Conservation (phyloP, 1,139 yeast genomes). For the Yarrowia galli region DNA sequence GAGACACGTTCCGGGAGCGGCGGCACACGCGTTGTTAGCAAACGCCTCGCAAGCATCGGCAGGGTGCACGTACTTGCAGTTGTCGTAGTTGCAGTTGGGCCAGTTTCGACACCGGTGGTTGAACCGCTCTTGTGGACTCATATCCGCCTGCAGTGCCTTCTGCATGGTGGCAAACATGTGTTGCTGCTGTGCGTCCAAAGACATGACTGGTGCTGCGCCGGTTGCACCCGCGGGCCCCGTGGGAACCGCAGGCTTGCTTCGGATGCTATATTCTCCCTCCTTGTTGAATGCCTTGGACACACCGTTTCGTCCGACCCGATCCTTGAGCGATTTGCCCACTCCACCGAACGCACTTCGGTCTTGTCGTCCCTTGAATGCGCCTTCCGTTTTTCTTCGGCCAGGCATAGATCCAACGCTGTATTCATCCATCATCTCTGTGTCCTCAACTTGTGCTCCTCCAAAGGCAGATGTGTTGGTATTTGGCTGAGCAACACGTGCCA, state of each 20-base stretch:
- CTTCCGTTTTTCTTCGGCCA: slow-evolving; percentile 9
- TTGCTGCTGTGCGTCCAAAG: not conserved
- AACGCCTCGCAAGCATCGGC: slow-evolving; percentile 75
- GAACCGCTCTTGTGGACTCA: slow-evolving; percentile 33
- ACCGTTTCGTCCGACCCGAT: slow-evolving; percentile 23
- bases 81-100: slow-evolving; percentile 73
- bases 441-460: not conserved
- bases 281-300: slow-evolving; percentile 22
- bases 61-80: slow-evolving; percentile 81
- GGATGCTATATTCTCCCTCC: slow-evolving; percentile 4
- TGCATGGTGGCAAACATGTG: slow-evolving; percentile 27
- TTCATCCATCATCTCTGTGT: slow-evolving; percentile 22
- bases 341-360: slow-evolving; percentile 27
- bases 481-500: not conserved
- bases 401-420: not conserved
- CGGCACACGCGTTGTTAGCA: slow-evolving; percentile 60
- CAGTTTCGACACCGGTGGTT: slow-evolving; percentile 69
- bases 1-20: slow-evolving; percentile 82
- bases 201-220: no score
- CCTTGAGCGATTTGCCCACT: slow-evolving; percentile 32
- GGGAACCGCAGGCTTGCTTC: slow-evolving; percentile 1
- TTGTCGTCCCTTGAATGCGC: slow-evolving; percentile 1
- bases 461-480: no score
- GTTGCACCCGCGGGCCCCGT: not conserved
- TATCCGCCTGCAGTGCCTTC: not conserved